Conservation (phyloP, 805 yeast species). For the Millerozyma acaciae region DNA sequence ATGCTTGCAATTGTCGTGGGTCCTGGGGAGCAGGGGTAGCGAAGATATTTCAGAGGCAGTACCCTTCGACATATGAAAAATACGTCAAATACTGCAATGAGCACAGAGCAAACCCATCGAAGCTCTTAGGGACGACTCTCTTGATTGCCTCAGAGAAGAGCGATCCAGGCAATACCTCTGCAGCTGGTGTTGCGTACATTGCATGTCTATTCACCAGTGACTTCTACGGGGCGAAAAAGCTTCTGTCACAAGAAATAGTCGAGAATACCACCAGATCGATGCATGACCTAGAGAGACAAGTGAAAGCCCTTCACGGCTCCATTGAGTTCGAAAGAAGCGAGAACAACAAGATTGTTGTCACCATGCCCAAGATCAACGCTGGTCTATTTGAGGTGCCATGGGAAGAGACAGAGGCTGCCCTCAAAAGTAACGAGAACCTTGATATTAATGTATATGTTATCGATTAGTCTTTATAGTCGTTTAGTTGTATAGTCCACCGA, state of each 20-base stretch:
- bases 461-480: too few relatives aligned
- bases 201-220: conserved; percentile 76
- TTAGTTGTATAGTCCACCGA: too few relatives aligned
- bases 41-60: conserved; percentile 46
- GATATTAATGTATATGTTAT: conserved; percentile 48
- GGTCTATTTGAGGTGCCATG: conserved; percentile 82
- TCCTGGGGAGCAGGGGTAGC: conserved; percentile 89
- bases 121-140: conserved; percentile 53
- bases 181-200: conserved; percentile 26
- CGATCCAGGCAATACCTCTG: conserved; percentile 29
- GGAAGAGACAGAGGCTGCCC: conserved; percentile 56
- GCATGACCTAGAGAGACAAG: conserved; percentile 40
- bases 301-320: conserved; percentile 11
- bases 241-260: conserved; percentile 45
- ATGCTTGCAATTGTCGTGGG: conserved; percentile 78
- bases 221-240: conserved; percentile 41
- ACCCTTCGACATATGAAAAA: conserved; percentile 51
- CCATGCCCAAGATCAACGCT: conserved; percentile 76
- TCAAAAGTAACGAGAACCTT: conserved; percentile 29
- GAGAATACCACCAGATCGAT: conserved; percentile 49
- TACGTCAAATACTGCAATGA: conserved; percentile 45
- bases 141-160: conserved; percentile 32
- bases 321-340: conserved; percentile 6
- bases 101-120: conserved; percentile 12
- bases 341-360: conserved; percentile 28